Evolutionary conservation across 805 yeast species (phyloP).

Genomic region (Yarrowia sp.): DNA sequence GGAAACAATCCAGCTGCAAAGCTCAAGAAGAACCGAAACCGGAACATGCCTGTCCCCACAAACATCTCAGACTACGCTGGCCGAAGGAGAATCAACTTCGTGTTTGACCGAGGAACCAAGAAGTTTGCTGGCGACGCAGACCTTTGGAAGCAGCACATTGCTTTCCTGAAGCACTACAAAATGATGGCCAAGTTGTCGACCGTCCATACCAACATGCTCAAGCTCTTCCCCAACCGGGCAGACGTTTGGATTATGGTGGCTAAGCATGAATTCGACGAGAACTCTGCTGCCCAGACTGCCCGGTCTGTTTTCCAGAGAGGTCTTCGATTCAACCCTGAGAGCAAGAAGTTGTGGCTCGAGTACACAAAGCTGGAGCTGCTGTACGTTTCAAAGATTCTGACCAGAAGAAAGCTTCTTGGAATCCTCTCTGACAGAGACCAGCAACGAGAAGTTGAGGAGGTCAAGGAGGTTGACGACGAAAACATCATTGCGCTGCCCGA

Average conservation of each 20-base stretch:
- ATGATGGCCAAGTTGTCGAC: conserved; percentile 52
- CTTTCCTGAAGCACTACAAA: conserved; percentile 54
- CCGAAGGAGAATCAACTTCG: conserved; percentile 76
- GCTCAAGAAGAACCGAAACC: conserved; percentile 39
- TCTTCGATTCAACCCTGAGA: conserved; percentile 80
- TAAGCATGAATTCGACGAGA: conserved; percentile 86
- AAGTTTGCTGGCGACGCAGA: conserved; percentile 78
- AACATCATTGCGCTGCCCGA: conserved; percentile 57
- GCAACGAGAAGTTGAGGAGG: conserved; percentile 55
- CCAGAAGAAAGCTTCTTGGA: conserved; percentile 83
- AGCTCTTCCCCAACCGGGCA: conserved; percentile 87
- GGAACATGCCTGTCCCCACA: conserved; percentile 14
- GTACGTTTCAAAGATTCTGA: conserved; percentile 80
- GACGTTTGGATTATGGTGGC: conserved; percentile 96
- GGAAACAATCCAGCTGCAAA: conserved; percentile 61
- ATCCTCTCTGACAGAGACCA: conserved; percentile 67
- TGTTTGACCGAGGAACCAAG: conserved; percentile 81
- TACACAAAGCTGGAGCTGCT: conserved; percentile 88
- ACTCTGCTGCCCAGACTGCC: conserved; percentile 88
- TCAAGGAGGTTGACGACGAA: conserved; percentile 47
- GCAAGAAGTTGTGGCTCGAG: conserved; percentile 76
- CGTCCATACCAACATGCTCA: conserved; percentile 77
- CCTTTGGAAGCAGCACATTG: conserved; percentile 80
- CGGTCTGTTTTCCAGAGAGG: conserved; percentile 85
- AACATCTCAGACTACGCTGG: conserved; percentile 85